Base-by-base conservation (phyloP, 2,329 filamentous ascomycete genomes). In the Cladophialophora exuberans region DNA sequence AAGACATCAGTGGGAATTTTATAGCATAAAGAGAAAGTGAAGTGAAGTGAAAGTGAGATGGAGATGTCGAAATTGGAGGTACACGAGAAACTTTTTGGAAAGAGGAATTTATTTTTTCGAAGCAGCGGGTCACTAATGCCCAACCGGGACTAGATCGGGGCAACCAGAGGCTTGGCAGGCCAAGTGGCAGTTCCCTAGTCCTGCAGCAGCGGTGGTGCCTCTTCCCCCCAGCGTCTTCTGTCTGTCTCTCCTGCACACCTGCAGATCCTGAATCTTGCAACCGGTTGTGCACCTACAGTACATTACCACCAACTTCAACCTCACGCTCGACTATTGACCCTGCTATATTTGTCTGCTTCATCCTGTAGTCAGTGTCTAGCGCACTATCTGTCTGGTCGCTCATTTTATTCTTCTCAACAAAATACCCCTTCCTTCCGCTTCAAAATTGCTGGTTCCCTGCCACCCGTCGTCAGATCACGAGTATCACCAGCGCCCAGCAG, bases 221-320 rank as follows among this genome's bases (percentile, higher is more conserved):
- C 17, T 20, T 20, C 22, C 42, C 41, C 41, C 50, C 41, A 45
- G 50, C 42, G 38, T 45, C 41, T 28, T 53, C 50, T 71, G 78
- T 46, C 74, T 73, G 33, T 72, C 68, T 18, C 51, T 69, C 25
- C 46, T 49, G 46, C 46, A 39, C 46, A 49, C 46, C 46, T 49
- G 46, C 46, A 49, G 46, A 49, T 49, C 46, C 46, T 49, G 46
- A 49, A 49, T 26, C 36, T 49, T 22, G 22, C 26, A 31, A 49
- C 20, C 31, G 26, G 22, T 17, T 49, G 26, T 41, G 38, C 46
- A 49, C n/a, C 20, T 23, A 25, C 35, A 25, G 25, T 23, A 38
- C 46, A 23, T 42, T n/a, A 23, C 22, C 26, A 31, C 28, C 13
- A 6, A 31, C 6, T 31, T 31, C 28, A 31, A 31, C 28, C n/a